A percentile compares a stretch with the other conserved stretches of the same genome.
phyloP scores from a whole-genome alignment of 176 grass and related monocot genomes.

The Phoenix roebelenii region DNA sequence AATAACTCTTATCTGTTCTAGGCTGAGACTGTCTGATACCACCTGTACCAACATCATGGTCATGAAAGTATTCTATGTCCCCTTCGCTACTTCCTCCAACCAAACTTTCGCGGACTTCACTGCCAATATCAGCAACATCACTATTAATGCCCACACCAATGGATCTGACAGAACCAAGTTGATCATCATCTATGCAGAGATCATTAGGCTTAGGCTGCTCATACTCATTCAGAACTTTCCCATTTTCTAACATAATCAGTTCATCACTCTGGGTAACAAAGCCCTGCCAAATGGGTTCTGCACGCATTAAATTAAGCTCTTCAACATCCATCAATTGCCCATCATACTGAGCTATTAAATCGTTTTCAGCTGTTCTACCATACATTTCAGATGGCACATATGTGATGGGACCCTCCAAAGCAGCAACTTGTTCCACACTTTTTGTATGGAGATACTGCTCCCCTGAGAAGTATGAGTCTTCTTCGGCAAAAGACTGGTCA shows the following conservation, averaged over 20 bases:
- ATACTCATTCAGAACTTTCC: slow-evolving; percentile 42
- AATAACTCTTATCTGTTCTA: slow-evolving; percentile 32
- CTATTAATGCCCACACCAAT: slow-evolving; percentile 96
- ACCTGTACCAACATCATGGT: slow-evolving; percentile 46
- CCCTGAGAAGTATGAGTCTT: slow-evolving; percentile 91
- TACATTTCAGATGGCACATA: slow-evolving; percentile 33
- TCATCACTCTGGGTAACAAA: slow-evolving; percentile 86
- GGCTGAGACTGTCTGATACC: slow-evolving; percentile 46
- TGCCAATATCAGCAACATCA: slow-evolving; percentile 92
- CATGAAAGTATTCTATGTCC: slow-evolving; percentile 67
- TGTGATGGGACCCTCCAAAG: slow-evolving; percentile 26
- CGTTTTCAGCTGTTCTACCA: slow-evolving; percentile 36
- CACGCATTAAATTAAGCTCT: slow-evolving; percentile 94
- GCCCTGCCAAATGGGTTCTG: slow-evolving; percentile 91
- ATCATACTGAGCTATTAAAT: slow-evolving; percentile 81
- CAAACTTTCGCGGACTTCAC: slow-evolving; percentile 93
- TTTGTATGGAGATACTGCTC: slow-evolving; percentile 68
- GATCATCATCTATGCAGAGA: slow-evolving; percentile 94
- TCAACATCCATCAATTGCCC: slow-evolving; percentile 81
- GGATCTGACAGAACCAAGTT: slow-evolving; percentile 94
- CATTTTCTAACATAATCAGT: slow-evolving; percentile 77
- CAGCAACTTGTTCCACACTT: slow-evolving; percentile 40
- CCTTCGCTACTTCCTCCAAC: slow-evolving; percentile 98
- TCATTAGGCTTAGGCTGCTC: slow-evolving; percentile 49
- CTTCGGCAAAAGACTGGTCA: slow-evolving; percentile 79